Evolutionary conservation across 805 yeast genomes (phyloP), one percentile per base, ranked within the genome.

Genomic region (Yarrowia sp.): DNA sequence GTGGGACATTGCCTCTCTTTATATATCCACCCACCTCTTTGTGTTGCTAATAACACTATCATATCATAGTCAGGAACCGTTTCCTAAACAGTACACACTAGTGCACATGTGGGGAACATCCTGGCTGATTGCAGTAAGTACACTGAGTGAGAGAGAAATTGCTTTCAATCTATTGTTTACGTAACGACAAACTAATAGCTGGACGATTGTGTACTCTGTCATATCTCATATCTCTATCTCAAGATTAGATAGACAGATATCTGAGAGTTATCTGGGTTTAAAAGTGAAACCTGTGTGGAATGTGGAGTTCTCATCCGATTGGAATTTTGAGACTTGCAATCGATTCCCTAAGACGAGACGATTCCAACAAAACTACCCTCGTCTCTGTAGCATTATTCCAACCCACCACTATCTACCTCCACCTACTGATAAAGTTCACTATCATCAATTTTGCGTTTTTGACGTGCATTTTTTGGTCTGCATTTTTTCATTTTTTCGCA

Each of bases 211-310:
- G 3, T 22, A 3, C 31, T 10, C 45, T 9, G 14, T 28, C 50
- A 15, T 45, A 45, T 45, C 50, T 45, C 35, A 9, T n/a, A n/a
- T 48, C 39, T 18, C 41, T 48, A 48, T 48, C 55, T 48, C 17
- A 13, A 48, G 55, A 48, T 48, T 48, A 48, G 55, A 48, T 48
- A 48, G 18, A 48, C 55, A 48, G 55, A 48, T 32, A 33, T 32
- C 28, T 22, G 28, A 22, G 28, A 22, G 28, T 22, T 22, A 22
- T 22, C 28, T 22, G 28, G 28, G 28, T 22, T 22, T 22, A 22
- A 5, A n/a, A 22, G 4, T 22, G 28, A 22, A 5, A 22, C 28
- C 4, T 3, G 5, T 22, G 28, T 22, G 28, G 28, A 22, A 22
- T 3, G 28, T 3, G 4, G 28, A 22, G 28, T 22, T 22, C 5